phyloP scores from a whole-genome alignment of 2,329 filamentous ascomycete species.

The Boeremia lycopersici region DNA sequence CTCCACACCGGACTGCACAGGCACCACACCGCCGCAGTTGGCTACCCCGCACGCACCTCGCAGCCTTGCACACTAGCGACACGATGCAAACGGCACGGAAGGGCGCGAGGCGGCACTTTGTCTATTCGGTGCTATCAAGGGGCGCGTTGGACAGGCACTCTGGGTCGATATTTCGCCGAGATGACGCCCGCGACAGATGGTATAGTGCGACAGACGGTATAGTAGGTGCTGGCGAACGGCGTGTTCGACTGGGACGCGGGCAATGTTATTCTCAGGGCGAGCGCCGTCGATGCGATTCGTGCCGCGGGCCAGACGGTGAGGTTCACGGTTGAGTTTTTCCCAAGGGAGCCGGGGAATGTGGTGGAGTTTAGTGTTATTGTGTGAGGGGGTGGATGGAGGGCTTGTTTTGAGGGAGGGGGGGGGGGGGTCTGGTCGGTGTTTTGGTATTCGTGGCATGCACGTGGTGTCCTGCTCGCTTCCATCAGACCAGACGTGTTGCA shows the following conservation, averaged over 20 bases:
- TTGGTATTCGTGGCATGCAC: too few species aligned
- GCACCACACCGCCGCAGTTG: background rate
- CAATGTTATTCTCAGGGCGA: constrained; percentile 55
- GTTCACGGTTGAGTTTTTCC: constrained; percentile 63
- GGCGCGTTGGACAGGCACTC: background rate
- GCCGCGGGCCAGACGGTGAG: constrained; percentile 52
- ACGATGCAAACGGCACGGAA: background rate
- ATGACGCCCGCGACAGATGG: background rate
- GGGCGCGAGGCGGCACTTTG: constrained; percentile 1
- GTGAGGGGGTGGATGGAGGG: background rate
- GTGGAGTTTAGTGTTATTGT: constrained; percentile 57
- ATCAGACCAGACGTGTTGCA: too few species aligned
- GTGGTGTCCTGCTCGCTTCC: too few species aligned
- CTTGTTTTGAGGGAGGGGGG: background rate
- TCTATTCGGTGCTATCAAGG: constrained; percentile 11
- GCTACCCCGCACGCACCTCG: background rate
- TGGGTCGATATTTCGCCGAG: constrained; percentile 4
- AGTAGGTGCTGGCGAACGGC: too few species aligned
- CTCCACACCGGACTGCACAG: background rate
- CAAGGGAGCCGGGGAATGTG: constrained; percentile 56
- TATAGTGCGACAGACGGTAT: too few species aligned
- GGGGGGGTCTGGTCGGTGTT: too few species aligned
- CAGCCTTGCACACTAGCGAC: constrained; percentile 3
- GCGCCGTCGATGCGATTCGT: constrained; percentile 56
- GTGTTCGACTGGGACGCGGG: constrained; percentile 58